phyloP scores from a whole-genome alignment of 2,329 filamentous ascomycete species.

The Venturia oleaginea region DNA sequence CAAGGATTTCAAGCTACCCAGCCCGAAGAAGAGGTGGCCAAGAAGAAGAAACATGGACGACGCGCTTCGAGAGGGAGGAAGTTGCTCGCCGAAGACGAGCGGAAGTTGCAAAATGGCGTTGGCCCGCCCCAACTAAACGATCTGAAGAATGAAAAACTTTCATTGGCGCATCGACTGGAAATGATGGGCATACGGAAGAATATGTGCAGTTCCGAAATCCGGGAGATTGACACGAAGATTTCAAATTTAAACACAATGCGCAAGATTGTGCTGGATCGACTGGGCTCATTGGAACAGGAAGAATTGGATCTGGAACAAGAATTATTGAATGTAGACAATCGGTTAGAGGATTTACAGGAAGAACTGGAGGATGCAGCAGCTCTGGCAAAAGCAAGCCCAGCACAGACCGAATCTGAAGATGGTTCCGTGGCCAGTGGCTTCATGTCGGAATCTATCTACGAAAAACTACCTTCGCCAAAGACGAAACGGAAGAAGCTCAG shows the following conservation, averaged over 20 bases:
- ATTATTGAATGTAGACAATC: conserved; percentile 52
- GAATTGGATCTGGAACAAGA: conserved; percentile 86
- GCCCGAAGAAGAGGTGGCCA: conserved; percentile 57
- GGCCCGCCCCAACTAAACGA: conserved; percentile 55
- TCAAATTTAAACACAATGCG: conserved; percentile 89
- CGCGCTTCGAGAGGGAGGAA: conserved; percentile 68
- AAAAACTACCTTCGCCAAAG: conserved; percentile 64
- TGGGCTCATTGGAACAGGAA: conserved; percentile 82
- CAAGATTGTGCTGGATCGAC: conserved; percentile 76
- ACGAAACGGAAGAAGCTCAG: conserved; percentile 44
- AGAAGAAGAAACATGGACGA: conserved; percentile 55
- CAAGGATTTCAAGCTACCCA: conserved; percentile 91
- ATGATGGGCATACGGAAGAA: conserved; percentile 90
- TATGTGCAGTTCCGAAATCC: conserved; percentile 94
- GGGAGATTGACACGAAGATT: conserved; percentile 95
- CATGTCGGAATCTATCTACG: conserved; percentile 97
- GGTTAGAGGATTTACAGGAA: conserved; percentile 54
- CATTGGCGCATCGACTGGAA: conserved; percentile 76
- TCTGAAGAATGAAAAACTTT: conserved; percentile 70
- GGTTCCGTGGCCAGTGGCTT: conserved; percentile 47
- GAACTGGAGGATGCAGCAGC: conserved; percentile 42
- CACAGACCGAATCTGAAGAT: conserved; percentile 43
- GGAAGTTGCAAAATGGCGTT: conserved; percentile 40
- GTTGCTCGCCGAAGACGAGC: conserved; percentile 50
- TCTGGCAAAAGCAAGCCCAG: conserved; percentile 27